These are phyloP conservation scores for Saturnispora gosingensis DNA, from an alignment of 805 yeast genomes.

Conservation along the genomic window DNA sequence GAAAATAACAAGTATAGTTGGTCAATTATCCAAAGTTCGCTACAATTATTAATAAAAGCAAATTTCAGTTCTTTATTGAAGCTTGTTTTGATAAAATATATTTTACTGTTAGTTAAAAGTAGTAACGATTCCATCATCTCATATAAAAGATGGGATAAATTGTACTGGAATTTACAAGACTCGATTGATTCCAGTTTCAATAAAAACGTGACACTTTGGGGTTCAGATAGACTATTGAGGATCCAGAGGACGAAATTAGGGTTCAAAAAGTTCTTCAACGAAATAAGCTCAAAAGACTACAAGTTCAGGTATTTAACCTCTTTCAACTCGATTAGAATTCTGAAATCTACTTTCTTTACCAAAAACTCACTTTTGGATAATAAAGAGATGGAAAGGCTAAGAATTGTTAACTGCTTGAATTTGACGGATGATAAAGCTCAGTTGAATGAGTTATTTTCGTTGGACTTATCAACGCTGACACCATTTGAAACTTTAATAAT, in stretches of 20 bases:
- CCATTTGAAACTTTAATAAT: conserved; percentile 8
- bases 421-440: background rate
- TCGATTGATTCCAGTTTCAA: conserved; percentile 6
- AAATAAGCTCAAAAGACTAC: background rate
- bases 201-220: conserved; percentile 5
- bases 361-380: background rate
- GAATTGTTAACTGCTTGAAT: background rate
- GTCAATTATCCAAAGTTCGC: conserved; percentile 1
- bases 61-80: background rate
- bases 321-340: background rate
- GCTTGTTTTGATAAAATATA: conserved; percentile 8
- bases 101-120: background rate
- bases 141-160: conserved; percentile 6
- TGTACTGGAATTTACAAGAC: conserved; percentile 9
- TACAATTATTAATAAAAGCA: background rate
- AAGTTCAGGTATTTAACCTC: background rate
- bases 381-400: background rate
- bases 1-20: conserved; percentile 1
- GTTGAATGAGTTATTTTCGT: conserved; percentile 1
- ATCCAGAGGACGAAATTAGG: conserved; percentile 1
- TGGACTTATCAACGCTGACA: conserved; percentile 9
- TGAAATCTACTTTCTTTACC: background rate
- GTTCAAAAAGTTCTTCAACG: background rate
- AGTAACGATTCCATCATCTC: conserved; percentile 5
- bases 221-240: conserved; percentile 1